These are phyloP conservation scores for Przewalskia tangutica DNA, from an alignment of 257 asterid species.

Conservation along the genomic window DNA sequence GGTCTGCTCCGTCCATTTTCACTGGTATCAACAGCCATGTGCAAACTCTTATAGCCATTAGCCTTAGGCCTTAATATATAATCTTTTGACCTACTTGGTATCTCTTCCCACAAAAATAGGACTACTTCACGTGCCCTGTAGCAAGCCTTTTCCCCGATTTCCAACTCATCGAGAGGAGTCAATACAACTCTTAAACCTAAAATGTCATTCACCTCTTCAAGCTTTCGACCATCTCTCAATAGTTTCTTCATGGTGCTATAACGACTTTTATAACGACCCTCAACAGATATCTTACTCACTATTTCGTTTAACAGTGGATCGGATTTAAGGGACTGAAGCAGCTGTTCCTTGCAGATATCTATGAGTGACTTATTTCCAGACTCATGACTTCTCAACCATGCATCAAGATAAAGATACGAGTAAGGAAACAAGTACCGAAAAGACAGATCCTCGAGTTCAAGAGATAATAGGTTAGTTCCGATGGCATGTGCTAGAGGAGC, in stretches of 20 bases:
- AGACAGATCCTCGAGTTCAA: constrained; percentile 83
- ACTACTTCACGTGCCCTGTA: constrained; percentile 74
- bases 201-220: constrained; percentile 81
- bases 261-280: constrained; percentile 80
- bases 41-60: constrained; percentile 85
- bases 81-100: constrained; percentile 76
- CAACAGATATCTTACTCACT: constrained; percentile 43
- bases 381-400: constrained; percentile 79
- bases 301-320: constrained; percentile 39
- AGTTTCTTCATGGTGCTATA: constrained; percentile 97
- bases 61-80: constrained; percentile 66
- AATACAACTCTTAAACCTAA: constrained; percentile 71
- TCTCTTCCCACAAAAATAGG: constrained; percentile 63
- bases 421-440: constrained; percentile 78
- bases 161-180: constrained; percentile 26
- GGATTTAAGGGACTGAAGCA: constrained; percentile 47
- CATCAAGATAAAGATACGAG: constrained; percentile 66
- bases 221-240: constrained; percentile 74
- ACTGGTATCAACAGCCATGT: constrained; percentile 78
- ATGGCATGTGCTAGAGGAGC: constrained; percentile 93
- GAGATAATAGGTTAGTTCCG: constrained; percentile 48
- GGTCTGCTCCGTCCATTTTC: constrained; percentile 49
- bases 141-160: constrained; percentile 65
- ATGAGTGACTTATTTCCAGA: constrained; percentile 53
- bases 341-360: constrained; percentile 55